Evolutionary conservation across 805 yeast genomes (phyloP).

Genomic region (Wickerhamiella musiphila): DNA sequence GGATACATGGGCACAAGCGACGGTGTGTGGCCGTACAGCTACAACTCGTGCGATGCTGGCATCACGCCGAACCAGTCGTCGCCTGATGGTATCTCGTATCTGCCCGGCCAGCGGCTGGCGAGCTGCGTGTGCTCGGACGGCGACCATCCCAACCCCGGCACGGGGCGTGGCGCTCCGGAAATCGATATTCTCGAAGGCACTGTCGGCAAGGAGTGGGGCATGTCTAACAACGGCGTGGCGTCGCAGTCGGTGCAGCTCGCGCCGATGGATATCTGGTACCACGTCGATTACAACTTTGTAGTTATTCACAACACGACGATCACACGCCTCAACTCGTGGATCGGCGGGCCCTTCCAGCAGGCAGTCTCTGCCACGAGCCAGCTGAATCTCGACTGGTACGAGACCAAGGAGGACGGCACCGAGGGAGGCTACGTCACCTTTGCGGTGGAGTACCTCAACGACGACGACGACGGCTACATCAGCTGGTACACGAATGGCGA

Average conservation of each 20-base stretch:
- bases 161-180: constrained; percentile 91
- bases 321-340: constrained; percentile 69
- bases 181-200: constrained; percentile 85
- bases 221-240: constrained; percentile 40
- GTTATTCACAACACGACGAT: constrained; percentile 52
- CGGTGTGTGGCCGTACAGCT: constrained; percentile 91
- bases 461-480: constrained; percentile 52
- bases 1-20: constrained; percentile 78
- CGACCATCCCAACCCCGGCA: constrained; percentile 76
- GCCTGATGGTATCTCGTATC: constrained; percentile 69
- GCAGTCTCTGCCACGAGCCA: constrained; percentile 75
- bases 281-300: constrained; percentile 69
- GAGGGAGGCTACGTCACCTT: constrained; percentile 69
- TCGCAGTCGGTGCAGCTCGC: constrained; percentile 90
- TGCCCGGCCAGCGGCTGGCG: constrained; percentile 69
- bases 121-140: constrained; percentile 67
- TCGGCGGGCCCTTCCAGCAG: constrained; percentile 90
- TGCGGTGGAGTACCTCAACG: constrained; percentile 65
- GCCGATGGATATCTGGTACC: constrained; percentile 88
- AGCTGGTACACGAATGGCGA: constrained; percentile 73
- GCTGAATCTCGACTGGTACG: constrained; percentile 70
- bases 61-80: constrained; percentile 88
- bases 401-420: constrained; percentile 24
- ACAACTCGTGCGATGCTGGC: constrained; percentile 80
- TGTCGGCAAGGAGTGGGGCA: constrained; percentile 24